Evolutionary conservation across 1,284 basidiomycete genomes (phyloP).

Genomic region (Volvariella volvacea): DNA sequence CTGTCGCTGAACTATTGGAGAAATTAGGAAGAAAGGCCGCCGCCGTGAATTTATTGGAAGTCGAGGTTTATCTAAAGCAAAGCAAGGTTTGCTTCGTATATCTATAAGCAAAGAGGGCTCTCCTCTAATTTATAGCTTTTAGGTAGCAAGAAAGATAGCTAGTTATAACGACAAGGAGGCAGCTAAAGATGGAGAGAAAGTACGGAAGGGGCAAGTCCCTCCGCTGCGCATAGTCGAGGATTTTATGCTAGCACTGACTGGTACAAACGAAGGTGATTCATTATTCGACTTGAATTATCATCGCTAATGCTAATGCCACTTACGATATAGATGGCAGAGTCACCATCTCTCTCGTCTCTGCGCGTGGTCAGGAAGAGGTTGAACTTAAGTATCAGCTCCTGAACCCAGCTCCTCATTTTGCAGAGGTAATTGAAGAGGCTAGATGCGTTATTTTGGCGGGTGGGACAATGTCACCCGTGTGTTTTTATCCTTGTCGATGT

Average conservation of each 20-base stretch:
- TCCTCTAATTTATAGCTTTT: background rate
- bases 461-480: conserved; percentile 95
- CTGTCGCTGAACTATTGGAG: conserved; percentile 57
- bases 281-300: background rate
- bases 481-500: conserved; percentile 11
- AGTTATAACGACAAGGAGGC: conserved; percentile 72
- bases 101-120: conserved; percentile 9
- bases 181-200: conserved; percentile 31
- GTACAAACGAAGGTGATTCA: conserved; percentile 68
- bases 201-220: conserved; percentile 45
- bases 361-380: conserved; percentile 38
- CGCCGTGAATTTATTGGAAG: conserved; percentile 76
- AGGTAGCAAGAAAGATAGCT: conserved; percentile 72
- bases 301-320: background rate
- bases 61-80: conserved; percentile 77
- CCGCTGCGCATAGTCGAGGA: conserved; percentile 82
- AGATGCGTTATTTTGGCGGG: conserved; percentile 86
- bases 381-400: conserved; percentile 89
- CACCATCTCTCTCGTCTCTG: conserved; percentile 38
- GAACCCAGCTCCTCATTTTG: conserved; percentile 89
- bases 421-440: conserved; percentile 74
- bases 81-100: conserved; percentile 64
- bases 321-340: conserved; percentile 54
- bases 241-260: conserved; percentile 79
- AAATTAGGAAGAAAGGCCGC: conserved; percentile 62